Conservation (phyloP, 2,329 filamentous ascomycete genomes). For the Hirsutella minnesotensis region DNA sequence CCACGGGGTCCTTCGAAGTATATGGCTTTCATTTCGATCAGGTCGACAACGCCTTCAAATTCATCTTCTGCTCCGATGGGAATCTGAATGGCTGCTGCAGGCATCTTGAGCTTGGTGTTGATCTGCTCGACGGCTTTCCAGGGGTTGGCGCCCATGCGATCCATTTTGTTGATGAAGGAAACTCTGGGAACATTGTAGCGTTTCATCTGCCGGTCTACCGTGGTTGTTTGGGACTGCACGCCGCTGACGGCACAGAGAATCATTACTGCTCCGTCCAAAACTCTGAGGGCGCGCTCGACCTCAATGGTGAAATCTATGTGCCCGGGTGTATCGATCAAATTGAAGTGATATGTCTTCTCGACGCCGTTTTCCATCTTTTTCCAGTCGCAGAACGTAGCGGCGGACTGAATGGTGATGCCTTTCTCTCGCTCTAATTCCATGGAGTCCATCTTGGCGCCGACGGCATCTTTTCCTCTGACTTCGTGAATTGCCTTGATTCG, state of each 20-base stretch:
- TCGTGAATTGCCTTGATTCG: conserved; percentile 96
- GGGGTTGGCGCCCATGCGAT: conserved; percentile 94
- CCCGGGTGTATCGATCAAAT: conserved; percentile 95
- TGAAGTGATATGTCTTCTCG: conserved; percentile 91
- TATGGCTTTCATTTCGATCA: conserved; percentile 84
- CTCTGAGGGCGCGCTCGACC: conserved; percentile 87
- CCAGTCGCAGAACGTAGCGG: conserved; percentile 97
- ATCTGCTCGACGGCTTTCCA: conserved; percentile 98
- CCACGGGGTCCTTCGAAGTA: conserved; percentile 83
- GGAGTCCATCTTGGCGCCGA: conserved; percentile 98
- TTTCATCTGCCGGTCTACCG: conserved; percentile 96
- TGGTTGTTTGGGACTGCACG: conserved; percentile 96
- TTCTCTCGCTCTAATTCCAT: conserved; percentile 98
- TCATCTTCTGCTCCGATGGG: conserved; percentile 88
- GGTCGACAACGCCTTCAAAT: conserved; percentile 84
- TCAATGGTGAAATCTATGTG: conserved; percentile 99
- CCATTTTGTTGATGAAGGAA: conserved; percentile 99
- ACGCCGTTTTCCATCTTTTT: conserved; percentile 71
- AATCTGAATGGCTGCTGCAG: conserved; percentile 85
- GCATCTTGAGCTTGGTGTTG: conserved; percentile 87
- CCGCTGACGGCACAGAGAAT: conserved; percentile 95
- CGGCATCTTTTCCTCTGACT: conserved; percentile 85
- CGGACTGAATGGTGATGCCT: conserved; percentile 97
- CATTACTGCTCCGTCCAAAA: conserved; percentile 95
- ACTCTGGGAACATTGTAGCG: conserved; percentile 93